Base-by-base conservation (phyloP, 2,329 filamentous ascomycete genomes). In the Ceratocystis variospora region DNA sequence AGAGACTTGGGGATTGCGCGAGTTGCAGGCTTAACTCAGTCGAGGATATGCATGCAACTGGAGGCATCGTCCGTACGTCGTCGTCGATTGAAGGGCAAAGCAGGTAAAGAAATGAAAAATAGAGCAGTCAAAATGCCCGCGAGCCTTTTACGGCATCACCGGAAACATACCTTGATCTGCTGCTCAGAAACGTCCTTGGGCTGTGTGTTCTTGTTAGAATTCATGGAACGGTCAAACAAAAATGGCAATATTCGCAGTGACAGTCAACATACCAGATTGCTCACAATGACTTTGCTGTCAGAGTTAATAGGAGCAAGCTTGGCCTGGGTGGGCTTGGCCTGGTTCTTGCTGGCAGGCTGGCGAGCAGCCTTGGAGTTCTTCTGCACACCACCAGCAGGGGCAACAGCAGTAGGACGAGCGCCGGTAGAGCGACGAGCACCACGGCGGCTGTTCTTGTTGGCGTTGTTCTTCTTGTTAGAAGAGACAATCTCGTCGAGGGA, bases 81-180 rank as follows among this genome's bases (percentile, higher is more conserved):
- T 63, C 33, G 50, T 63, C 33, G 67, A 63, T 62, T 55, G 44
- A 50, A 37, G 55, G 37, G 59, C 12, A 62, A 53, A 66, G 61
- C 67, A 68, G 62, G 41, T 66, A 28, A 28, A 66, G 28, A 66
- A 63, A 62, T n/a, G 53, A 22, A 66, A 48, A 66, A 65, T 59
- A 68, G 67, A 68, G 67, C 67, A 68, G 67, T 68, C 67, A 68
- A 68, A 66, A 68, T 68, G 64, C 67, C 67, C 61, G 67, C 59
- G 67, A 61, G 67, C 61, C 64, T 61, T 63, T 61, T 25, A 65
- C 44, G 66, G 59, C 67, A 87, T 87, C 81, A 88, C 84, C 82
- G 86, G 91, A 88, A 91, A 99, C 94, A 95, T 99, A 99, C 94
- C 94, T 99, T 97, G 81, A 99, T 95, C 87, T 95, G 90, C 80